phyloP scores from a whole-genome alignment of 1,284 basidiomycete genomes.

The Hortiboletus rubellus region DNA sequence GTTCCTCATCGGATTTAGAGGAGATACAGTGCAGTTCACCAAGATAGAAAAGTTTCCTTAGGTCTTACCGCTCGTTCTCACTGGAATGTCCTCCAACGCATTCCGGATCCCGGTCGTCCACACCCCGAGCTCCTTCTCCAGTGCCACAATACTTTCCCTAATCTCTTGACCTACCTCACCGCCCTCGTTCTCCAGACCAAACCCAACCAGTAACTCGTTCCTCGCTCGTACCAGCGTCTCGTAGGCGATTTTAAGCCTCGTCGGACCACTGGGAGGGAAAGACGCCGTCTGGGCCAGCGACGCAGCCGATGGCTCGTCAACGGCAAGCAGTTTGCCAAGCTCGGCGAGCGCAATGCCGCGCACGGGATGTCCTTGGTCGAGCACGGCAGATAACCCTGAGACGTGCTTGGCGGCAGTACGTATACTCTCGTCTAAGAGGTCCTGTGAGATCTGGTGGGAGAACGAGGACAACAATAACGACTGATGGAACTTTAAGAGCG shows the following conservation, averaged over 20 bases:
- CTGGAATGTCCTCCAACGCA: slow-evolving; percentile 22
- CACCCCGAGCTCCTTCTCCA: slow-evolving; percentile 68
- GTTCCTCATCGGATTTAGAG: too few relatives aligned
- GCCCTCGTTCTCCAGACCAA: slow-evolving; percentile 60
- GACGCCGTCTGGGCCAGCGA: slow-evolving; percentile 16
- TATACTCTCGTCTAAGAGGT: slow-evolving; percentile 62
- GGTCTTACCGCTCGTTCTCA: not conserved
- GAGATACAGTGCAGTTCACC: too few relatives aligned
- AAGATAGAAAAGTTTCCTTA: not conserved
- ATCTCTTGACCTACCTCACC: slow-evolving; percentile 61
- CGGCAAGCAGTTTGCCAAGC: slow-evolving; percentile 76
- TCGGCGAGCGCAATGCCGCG: slow-evolving; percentile 77
- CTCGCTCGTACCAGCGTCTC: slow-evolving; percentile 63
- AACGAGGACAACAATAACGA: slow-evolving; percentile 62
- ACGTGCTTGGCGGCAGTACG: slow-evolving; percentile 56
- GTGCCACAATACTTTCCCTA: slow-evolving; percentile 50
- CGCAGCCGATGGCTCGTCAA: slow-evolving; percentile 61
- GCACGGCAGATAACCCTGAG: slow-evolving; percentile 56
- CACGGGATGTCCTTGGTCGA: slow-evolving; percentile 74
- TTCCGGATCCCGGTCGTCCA: slow-evolving; percentile 48
- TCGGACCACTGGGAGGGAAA: slow-evolving; percentile 66
- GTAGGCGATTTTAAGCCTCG: slow-evolving; percentile 61
- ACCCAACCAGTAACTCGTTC: slow-evolving; percentile 59
- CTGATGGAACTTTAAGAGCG: slow-evolving; percentile 67
- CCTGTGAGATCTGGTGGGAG: slow-evolving; percentile 41